Evolutionary conservation across 768 basidiomycete species (phyloP).

Genomic region (Agaricus blazei): DNA sequence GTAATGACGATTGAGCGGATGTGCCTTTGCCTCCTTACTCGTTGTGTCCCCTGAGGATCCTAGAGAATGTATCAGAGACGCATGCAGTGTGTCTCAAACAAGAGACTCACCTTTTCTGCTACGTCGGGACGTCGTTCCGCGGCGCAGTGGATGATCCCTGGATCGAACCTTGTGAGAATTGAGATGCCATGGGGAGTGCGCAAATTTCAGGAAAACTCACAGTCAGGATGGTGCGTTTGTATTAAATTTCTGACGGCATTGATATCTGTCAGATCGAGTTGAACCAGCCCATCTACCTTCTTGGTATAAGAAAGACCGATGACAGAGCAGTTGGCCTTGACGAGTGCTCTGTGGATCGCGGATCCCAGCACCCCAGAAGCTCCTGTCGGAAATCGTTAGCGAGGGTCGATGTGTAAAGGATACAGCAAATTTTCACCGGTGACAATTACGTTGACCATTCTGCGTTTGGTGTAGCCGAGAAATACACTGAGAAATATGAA

Average conservation of each 20-base stretch:
- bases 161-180: background rate
- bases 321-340: conserved; percentile 35
- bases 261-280: conserved; percentile 66
- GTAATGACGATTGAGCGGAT: background rate
- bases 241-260: conserved; percentile 53
- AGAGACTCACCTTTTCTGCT: conserved; percentile 69
- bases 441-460: conserved; percentile 44
- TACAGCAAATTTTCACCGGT: conserved; percentile 39
- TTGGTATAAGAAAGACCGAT: conserved; percentile 74
- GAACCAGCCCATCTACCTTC: conserved; percentile 41
- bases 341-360: conserved; percentile 69
- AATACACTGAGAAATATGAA: too few species aligned
- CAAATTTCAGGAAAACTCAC: conserved; percentile 36
- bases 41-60: conserved; percentile 65
- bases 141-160: conserved; percentile 92
- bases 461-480: background rate
- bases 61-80: conserved; percentile 20
- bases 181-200: background rate
- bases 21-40: conserved; percentile 32
- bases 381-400: conserved; percentile 40
- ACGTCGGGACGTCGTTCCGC: conserved; percentile 92
- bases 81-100: background rate
- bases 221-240: conserved; percentile 55
- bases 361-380: conserved; percentile 90
- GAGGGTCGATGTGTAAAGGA: background rate